A percentile compares a stretch with the other conserved stretches of the same genome.
phyloP scores from a whole-genome alignment of 495 filamentous ascomycete genomes.

The Penicillium cinerascens region DNA sequence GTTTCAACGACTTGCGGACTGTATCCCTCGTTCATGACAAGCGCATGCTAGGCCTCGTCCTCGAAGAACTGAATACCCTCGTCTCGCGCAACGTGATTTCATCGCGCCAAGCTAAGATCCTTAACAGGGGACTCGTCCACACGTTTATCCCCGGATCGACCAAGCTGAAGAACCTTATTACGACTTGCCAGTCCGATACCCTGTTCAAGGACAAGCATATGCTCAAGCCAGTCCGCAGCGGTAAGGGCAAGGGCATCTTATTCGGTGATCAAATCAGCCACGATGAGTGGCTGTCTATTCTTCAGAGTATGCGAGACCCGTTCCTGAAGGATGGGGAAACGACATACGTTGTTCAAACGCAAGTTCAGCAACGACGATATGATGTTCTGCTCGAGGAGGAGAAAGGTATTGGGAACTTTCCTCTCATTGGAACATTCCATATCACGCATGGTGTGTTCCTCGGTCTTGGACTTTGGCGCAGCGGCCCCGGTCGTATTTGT shows the following conservation, averaged over 20 bases:
- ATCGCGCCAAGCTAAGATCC: conserved; percentile 5
- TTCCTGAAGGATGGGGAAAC: conserved; percentile 3
- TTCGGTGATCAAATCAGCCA: conserved; percentile 36
- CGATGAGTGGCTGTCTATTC: conserved; percentile 21
- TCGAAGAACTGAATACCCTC: conserved; percentile 31
- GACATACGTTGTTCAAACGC: conserved; percentile 29
- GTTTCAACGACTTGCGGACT: conserved; percentile 44
- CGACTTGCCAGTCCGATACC: background rate
- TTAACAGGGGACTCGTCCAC: conserved; percentile 15
- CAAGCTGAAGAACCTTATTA: conserved; percentile 12
- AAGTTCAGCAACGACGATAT: conserved; percentile 21
- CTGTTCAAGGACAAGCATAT: conserved; percentile 28
- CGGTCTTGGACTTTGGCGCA: conserved; percentile 27
- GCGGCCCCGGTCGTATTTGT: conserved; percentile 15
- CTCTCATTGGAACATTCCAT: conserved; percentile 29
- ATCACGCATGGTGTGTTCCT: conserved; percentile 22
- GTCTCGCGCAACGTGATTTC: conserved; percentile 24
- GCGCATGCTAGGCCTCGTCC: conserved; percentile 41
- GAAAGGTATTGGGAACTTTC: conserved; percentile 1
- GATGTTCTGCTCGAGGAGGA: conserved; percentile 18
- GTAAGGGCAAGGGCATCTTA: conserved; percentile 40
- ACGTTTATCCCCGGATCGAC: conserved; percentile 22
- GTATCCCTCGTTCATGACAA: conserved; percentile 45
- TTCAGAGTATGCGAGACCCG: conserved; percentile 13
- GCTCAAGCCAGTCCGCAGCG: conserved; percentile 37